These are phyloP conservation scores for Leccinum longicurvipes DNA, from an alignment of 768 basidiomycete genomes.

Conservation along the genomic window DNA sequence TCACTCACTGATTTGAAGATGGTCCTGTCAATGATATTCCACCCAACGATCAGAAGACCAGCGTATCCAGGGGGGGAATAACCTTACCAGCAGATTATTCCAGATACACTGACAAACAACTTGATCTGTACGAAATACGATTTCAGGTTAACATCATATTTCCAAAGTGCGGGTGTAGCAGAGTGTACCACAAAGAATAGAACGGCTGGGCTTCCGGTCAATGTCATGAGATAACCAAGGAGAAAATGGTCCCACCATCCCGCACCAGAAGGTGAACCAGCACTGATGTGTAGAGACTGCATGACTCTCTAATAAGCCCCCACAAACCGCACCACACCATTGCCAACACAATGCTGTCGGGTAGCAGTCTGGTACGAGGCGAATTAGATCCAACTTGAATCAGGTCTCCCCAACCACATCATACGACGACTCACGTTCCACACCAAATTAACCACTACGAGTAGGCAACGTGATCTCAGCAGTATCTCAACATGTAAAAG, in stretches of 20 bases:
- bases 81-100: conserved; percentile 12
- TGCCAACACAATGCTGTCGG: conserved; percentile 6
- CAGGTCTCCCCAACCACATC: neutral
- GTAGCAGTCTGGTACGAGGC: neutral
- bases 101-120: neutral
- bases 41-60: neutral
- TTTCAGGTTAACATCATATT: no score
- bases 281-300: neutral
- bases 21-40: conserved; percentile 6
- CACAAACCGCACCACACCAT: conserved; percentile 4
- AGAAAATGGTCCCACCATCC: neutral
- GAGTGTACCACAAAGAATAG: conserved; percentile 2
- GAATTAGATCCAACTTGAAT: neutral
- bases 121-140: neutral
- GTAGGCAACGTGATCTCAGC: neutral
- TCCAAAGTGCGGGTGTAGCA: no score
- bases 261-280: conserved; percentile 5
- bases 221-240: neutral
- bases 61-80: neutral
- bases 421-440: neutral
- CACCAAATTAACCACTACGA: conserved; percentile 11
- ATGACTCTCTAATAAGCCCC: neutral
- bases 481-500: neutral
- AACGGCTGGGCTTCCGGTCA: neutral
- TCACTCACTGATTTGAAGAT: conserved; percentile 1